Evolutionary conservation across 345 rosid genomes (phyloP).

Genomic region (Cochlearia excelsa): DNA sequence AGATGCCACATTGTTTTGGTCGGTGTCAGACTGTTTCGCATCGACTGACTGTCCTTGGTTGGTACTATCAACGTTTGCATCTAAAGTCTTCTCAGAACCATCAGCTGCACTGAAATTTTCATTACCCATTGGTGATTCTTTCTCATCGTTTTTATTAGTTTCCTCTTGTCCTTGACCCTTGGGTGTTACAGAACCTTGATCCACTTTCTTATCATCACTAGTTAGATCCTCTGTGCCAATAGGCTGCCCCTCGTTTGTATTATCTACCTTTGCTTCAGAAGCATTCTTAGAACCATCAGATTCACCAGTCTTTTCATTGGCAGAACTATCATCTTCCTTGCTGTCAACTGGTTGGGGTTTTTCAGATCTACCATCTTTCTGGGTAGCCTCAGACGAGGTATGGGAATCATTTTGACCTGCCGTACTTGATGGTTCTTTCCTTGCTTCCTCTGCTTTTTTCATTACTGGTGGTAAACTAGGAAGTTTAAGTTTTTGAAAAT

Average conservation of each 20-base stretch:
- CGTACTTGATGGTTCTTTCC: slow-evolving; percentile 37
- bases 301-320: slow-evolving; percentile 39
- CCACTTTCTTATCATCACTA: slow-evolving; percentile 39
- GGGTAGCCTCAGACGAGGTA: slow-evolving; percentile 40
- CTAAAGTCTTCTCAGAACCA: slow-evolving; percentile 40
- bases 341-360: slow-evolving; percentile 34
- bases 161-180: slow-evolving; percentile 41
- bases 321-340: slow-evolving; percentile 41
- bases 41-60: slow-evolving; percentile 36
- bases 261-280: slow-evolving; percentile 39
- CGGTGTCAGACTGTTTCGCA: slow-evolving; percentile 37
- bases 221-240: slow-evolving; percentile 35
- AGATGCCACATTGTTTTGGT: slow-evolving; percentile 45
- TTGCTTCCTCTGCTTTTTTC: slow-evolving; percentile 41
- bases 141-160: slow-evolving; percentile 46
- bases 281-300: slow-evolving; percentile 42
- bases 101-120: slow-evolving; percentile 46
- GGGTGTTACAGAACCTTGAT: slow-evolving; percentile 39
- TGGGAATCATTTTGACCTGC: slow-evolving; percentile 35
- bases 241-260: slow-evolving; percentile 37
- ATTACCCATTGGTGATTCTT: slow-evolving; percentile 27
- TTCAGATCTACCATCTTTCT: slow-evolving; percentile 40
- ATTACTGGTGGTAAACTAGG: slow-evolving; percentile 40
- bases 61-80: slow-evolving; percentile 32
- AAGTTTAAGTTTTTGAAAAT: slow-evolving; percentile 47